Base-by-base conservation (phyloP, 257 asterid genomes). In the Scutellaria barbata region DNA sequence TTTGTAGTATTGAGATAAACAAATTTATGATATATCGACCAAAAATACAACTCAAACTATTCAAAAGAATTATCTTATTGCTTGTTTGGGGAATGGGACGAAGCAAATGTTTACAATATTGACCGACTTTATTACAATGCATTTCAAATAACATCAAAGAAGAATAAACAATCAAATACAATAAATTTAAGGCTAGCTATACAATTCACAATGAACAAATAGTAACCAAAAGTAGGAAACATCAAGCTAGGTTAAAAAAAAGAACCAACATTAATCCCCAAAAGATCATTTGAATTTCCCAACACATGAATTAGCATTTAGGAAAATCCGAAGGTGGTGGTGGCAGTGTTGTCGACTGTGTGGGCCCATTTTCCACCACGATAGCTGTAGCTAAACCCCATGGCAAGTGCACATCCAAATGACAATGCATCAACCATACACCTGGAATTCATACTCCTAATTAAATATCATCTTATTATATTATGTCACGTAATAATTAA, bases 281-380 rank as follows among this genome's bases (percentile, higher is more conserved):
- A 53, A 47, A 22, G 4, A 30, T 39, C 3, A 63, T 40, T 17
- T 6, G 0, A 3, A 37, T 30, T 61, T 5, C 13, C 40, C 6
- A n/a, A 61, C 12, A 39, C 10, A 8, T 35, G 3, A 56, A 12
- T 63, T 64, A 84, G 67, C 97, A 91, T 43, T 74, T 70, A 39
- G 97, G 97, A 48, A 83, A 77, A 83, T 87, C 96, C 0, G 83
- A 59, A 0, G 97, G 97, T 1, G 97, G 97, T 10, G 95, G 91
- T 12, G 95, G 95, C 63, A 89, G 66, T 10, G 57, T 83, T 5
- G 92, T 80, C 0, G 79, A 42, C 0, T 77, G 81, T 4, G 95
- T 87, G 1, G 87, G 89, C 66, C 97, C 97, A 68, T 92, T 87
- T 74, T 84, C 95, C 10, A 89, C 92, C 1, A 69, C 83, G 22